phyloP scores from a whole-genome alignment of 1,284 basidiomycete species.

The Leccinum pachyderme region DNA sequence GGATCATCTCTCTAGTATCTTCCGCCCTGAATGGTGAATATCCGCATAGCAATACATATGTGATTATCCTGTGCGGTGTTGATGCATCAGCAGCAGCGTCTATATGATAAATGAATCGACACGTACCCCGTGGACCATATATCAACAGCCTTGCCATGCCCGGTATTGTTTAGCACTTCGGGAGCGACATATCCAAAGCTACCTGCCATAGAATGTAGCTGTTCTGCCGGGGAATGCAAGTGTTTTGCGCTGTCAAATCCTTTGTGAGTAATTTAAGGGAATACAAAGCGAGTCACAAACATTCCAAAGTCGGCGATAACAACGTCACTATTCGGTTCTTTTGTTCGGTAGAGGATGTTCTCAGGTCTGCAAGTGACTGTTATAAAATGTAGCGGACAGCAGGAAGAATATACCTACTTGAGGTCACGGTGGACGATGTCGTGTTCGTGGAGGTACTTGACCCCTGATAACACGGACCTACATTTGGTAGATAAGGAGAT shows the following conservation, averaged over 20 bases:
- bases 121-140: conserved; percentile 89
- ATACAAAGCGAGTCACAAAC: conserved; percentile 41
- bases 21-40: conserved; percentile 92
- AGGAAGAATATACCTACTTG: conserved; percentile 53
- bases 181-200: conserved; percentile 94
- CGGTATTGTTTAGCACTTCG: conserved; percentile 81
- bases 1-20: conserved; percentile 72
- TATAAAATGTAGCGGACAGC: neutral
- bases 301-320: conserved; percentile 98
- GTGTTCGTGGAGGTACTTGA: conserved; percentile 81
- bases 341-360: conserved; percentile 89
- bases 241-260: conserved; percentile 70
- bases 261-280: neutral
- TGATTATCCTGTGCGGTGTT: conserved; percentile 68
- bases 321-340: conserved; percentile 69
- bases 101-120: neutral
- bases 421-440: conserved; percentile 92
- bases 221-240: conserved; percentile 74
- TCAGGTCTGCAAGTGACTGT: conserved; percentile 63
- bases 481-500: conserved; percentile 1
- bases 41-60: conserved; percentile 90
- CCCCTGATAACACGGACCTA: conserved; percentile 76
- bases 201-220: conserved; percentile 81
- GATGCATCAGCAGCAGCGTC: conserved; percentile 1
- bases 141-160: conserved; percentile 92